These are phyloP conservation scores for Trichoderma gracile DNA, from an alignment of 2,329 filamentous ascomycete species.

Conservation along the genomic window DNA sequence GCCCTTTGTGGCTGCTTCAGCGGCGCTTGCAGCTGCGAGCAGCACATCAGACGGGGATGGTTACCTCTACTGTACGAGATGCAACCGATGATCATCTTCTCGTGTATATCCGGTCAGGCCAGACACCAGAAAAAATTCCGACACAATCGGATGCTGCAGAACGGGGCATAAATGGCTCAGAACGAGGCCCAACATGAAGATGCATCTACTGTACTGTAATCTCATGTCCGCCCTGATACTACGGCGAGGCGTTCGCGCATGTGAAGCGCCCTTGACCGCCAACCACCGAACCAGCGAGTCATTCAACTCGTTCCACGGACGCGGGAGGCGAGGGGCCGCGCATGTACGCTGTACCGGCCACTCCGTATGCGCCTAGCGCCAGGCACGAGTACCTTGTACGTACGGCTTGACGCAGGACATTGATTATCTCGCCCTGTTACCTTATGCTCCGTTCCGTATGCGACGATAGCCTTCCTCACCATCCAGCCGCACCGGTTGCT, in stretches of 20 bases:
- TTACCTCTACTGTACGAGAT: neutral
- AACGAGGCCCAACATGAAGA: conserved; percentile 6
- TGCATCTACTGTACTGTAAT: neutral
- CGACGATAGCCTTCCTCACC: conserved; percentile 11
- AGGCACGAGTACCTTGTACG: neutral
- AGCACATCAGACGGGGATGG: neutral
- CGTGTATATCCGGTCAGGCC: neutral
- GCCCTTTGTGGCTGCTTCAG: neutral
- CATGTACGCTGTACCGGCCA: neutral
- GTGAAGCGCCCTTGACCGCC: conserved; percentile 2
- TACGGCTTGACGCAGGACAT: neutral
- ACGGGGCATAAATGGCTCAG: neutral
- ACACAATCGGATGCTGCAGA: no score
- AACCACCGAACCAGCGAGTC: conserved; percentile 12
- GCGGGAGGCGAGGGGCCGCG: conserved; percentile 2
- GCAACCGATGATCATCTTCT: no score
- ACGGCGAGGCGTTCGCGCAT: neutral
- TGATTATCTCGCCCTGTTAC: neutral
- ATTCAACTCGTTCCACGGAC: neutral
- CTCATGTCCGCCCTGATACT: neutral
- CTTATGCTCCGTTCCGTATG: neutral
- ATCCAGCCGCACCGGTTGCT: conserved; percentile 10
- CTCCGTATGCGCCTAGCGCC: neutral
- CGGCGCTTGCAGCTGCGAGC: neutral
- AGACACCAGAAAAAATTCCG: neutral